Evolutionary conservation across 2,329 filamentous ascomycete species (phyloP), one percentile per base, ranked within the genome.

Genomic region (Penicillium rolfsii): DNA sequence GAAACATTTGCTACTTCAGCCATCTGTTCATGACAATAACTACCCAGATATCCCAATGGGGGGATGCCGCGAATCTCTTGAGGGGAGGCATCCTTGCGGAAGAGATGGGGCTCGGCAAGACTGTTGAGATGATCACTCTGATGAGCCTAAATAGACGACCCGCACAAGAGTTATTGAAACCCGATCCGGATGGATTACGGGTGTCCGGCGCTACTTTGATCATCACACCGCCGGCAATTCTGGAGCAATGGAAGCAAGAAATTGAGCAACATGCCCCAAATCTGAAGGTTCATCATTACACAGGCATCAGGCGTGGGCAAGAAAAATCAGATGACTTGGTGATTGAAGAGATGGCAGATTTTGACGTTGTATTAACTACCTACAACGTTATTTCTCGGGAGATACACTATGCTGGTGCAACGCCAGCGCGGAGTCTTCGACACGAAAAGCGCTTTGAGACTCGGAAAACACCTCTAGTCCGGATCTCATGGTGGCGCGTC

Each of bases 401-500:
- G 71, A 82, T 98, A 3, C 87, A 97, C 75, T 93, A 89, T 71
- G 87, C 92, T 0, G 80, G 83, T 8, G 83, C 87, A 9, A 87
- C 88, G 8, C 91, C 93, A 0, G 83, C 89, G 48, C 88, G 94
- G 2, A 84, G 87, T 64, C 83, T 93, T 55, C 85, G 89, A 7
- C 76, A 82, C 52, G 82, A 84, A 57, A 86, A 88, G 67, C 87
- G 85, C 58, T 89, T 91, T 58, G 82, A 87, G 61, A 83, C 88
- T 30, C 83, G 84, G 2, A 88, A 83, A 55, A 95, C 91, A 4
- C 93, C 93, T 0, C 81, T 98, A 6, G 87, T 93, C 9, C 85
- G 90, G 66, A 86, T 97, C 19, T 87, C 84, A 1, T 98, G 92
- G 93, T 97, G 93, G 92, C 85, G 94, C 45, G 86, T 96, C 1